phyloP scores from a whole-genome alignment of 2,329 filamentous ascomycete genomes.

The Simplicillium sp. region DNA sequence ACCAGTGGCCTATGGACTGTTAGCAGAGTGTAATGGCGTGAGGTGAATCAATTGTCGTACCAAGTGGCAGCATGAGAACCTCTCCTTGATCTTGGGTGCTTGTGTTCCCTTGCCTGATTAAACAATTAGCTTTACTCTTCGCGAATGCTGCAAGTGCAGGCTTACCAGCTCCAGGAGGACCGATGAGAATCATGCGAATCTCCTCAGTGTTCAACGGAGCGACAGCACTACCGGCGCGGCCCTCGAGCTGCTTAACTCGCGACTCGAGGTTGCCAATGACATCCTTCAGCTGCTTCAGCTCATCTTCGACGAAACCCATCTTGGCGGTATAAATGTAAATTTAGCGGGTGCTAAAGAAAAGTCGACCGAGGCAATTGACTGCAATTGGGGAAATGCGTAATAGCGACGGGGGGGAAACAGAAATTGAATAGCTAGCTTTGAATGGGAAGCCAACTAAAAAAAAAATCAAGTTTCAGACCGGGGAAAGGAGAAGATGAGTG shows the following conservation, averaged over 20 bases:
- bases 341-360: neutral
- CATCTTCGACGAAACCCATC: slow-evolving; percentile 86
- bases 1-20: slow-evolving; percentile 66
- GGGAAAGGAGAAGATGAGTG: no score
- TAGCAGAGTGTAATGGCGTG: neutral
- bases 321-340: slow-evolving; percentile 22
- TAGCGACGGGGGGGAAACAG: neutral
- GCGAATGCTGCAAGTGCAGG: neutral
- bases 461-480: neutral
- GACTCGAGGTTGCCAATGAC: slow-evolving; percentile 76
- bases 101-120: slow-evolving; percentile 90
- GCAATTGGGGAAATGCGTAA: neutral
- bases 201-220: slow-evolving; percentile 45
- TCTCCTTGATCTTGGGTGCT: slow-evolving; percentile 96
- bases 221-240: slow-evolving; percentile 51
- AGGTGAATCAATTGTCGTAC: slow-evolving; percentile 42
- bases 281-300: slow-evolving; percentile 76
- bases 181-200: slow-evolving; percentile 95
- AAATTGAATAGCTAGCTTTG: neutral
- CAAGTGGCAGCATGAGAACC: slow-evolving; percentile 93
- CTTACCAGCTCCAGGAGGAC: slow-evolving; percentile 96
- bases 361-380: neutral
- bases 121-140: slow-evolving; percentile 8
- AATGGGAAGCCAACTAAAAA: neutral
- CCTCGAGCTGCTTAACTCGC: slow-evolving; percentile 78